A percentile compares a stretch with the other conserved stretches of the same genome.
phyloP scores from a whole-genome alignment of 2,329 filamentous ascomycete species.

The Exophiala sp. region DNA sequence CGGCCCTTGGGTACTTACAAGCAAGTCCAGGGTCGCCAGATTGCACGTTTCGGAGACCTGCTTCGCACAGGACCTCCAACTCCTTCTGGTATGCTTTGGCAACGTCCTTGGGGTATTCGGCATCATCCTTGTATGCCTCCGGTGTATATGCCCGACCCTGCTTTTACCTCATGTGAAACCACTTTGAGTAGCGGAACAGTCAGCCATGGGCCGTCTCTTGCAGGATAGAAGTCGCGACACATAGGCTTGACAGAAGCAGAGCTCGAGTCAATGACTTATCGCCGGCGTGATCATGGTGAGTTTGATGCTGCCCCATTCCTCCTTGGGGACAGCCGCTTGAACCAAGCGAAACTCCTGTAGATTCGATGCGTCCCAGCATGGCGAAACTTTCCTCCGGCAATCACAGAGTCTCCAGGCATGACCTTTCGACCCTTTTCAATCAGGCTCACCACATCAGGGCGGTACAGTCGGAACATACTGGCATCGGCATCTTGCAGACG shows the following conservation, averaged over 20 bases:
- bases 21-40: constrained; percentile 57
- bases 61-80: constrained; percentile 52
- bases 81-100: constrained; percentile 62
- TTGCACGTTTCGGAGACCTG: constrained; percentile 55
- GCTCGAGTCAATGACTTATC: too few relatives aligned
- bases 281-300: constrained; percentile 61
- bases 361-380: constrained; percentile 53
- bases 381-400: constrained; percentile 54
- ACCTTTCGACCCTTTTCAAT: constrained; percentile 51
- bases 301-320: constrained; percentile 60
- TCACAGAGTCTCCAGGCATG: constrained; percentile 49
- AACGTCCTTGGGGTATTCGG: constrained; percentile 60
- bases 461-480: constrained; percentile 53
- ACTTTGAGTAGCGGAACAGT: constrained; percentile 31
- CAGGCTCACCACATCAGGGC: constrained; percentile 58
- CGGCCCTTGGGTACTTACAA: constrained; percentile 41
- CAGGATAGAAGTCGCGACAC: too few relatives aligned
- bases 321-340: constrained; percentile 53
- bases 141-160: constrained; percentile 52
- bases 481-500: constrained; percentile 45
- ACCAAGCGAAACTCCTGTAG: constrained; percentile 56
- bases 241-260: too few relatives aligned
- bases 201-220: too few relatives aligned
- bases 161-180: constrained; percentile 61
- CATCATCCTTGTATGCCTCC: constrained; percentile 52